Percentiles rank a stretch among this genome's conserved stretches.
Conservation (phyloP, 768 basidiomycete genomes). For the Amanita polypyramis region DNA sequence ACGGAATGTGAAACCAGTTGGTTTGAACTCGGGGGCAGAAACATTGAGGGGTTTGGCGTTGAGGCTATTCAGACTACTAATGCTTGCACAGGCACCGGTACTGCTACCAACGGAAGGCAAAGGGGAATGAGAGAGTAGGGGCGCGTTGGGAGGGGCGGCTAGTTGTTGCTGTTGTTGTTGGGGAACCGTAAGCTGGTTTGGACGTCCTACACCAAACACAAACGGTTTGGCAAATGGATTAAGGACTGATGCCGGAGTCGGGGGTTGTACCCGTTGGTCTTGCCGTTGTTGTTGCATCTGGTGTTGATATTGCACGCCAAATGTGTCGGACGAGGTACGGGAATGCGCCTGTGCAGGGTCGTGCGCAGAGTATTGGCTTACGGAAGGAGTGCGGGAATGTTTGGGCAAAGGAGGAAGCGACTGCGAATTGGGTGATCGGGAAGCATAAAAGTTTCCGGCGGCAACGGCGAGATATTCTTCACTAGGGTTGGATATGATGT, state of each 20-base stretch:
- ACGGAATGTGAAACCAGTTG: slow-evolving; percentile 67
- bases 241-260: slow-evolving; percentile 24
- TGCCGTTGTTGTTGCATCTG: slow-evolving; percentile 16
- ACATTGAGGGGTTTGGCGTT: slow-evolving; percentile 66
- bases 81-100: neutral
- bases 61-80: neutral
- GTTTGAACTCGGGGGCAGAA: slow-evolving; percentile 75
- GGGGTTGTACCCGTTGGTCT: slow-evolving; percentile 14
- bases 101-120: slow-evolving; percentile 28
- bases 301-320: slow-evolving; percentile 14
- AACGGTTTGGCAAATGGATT: slow-evolving; percentile 83
- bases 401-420: slow-evolving; percentile 51
- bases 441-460: slow-evolving; percentile 30
- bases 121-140: slow-evolving; percentile 27
- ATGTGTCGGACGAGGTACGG: slow-evolving; percentile 33
- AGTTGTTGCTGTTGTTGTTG: neutral
- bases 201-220: slow-evolving; percentile 49
- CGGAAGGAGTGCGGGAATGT: slow-evolving; percentile 57
- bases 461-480: slow-evolving; percentile 46
- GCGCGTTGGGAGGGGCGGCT: slow-evolving; percentile 20
- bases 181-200: slow-evolving; percentile 11
- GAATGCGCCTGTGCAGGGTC: slow-evolving; percentile 62
- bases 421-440: slow-evolving; percentile 31
- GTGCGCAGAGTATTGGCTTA: slow-evolving; percentile 41
- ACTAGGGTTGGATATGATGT: slow-evolving; percentile 80